Evolutionary conservation across 2,329 filamentous ascomycete species (phyloP).

Genomic region (Pseudogymnoascus sp.): DNA sequence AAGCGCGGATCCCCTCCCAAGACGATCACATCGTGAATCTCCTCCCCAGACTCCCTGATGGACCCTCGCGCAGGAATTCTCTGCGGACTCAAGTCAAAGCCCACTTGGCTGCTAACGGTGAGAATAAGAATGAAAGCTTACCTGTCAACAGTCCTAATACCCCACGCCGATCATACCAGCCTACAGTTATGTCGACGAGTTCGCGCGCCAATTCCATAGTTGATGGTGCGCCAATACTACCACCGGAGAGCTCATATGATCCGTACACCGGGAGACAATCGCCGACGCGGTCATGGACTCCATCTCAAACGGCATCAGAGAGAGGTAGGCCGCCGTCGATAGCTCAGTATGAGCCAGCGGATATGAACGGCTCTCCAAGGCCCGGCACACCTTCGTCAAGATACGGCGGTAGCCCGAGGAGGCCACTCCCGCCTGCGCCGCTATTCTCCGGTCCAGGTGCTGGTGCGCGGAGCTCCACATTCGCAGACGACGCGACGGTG

Average conservation of each 20-base stretch:
- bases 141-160: conserved; percentile 21
- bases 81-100: conserved; percentile 16
- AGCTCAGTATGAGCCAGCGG: conserved; percentile 73
- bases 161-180: conserved; percentile 39
- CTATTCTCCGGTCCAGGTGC: conserved; percentile 57
- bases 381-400: conserved; percentile 84
- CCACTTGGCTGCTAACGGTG: conserved; percentile 22
- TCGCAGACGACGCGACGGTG: conserved; percentile 61
- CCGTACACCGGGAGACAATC: conserved; percentile 46
- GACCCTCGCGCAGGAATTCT: conserved; percentile 37
- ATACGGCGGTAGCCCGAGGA: conserved; percentile 79
- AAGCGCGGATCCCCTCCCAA: conserved; percentile 20
- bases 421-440: conserved; percentile 81
- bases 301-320: conserved; percentile 46
- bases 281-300: conserved; percentile 50
- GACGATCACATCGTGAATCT: conserved; percentile 28
- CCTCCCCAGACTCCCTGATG: conserved; percentile 45
- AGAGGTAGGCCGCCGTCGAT: conserved; percentile 56
- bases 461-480: conserved; percentile 41
- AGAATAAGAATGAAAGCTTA: conserved; percentile 18
- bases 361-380: conserved; percentile 81
- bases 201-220: conserved; percentile 43
- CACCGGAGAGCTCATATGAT: conserved; percentile 55
- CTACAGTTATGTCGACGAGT: conserved; percentile 35
- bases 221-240: conserved; percentile 53